Percentiles rank a stretch among this genome's conserved stretches.
Conservation (phyloP, 2,329 filamentous ascomycete genomes). For the Remersonia thermophila region DNA sequence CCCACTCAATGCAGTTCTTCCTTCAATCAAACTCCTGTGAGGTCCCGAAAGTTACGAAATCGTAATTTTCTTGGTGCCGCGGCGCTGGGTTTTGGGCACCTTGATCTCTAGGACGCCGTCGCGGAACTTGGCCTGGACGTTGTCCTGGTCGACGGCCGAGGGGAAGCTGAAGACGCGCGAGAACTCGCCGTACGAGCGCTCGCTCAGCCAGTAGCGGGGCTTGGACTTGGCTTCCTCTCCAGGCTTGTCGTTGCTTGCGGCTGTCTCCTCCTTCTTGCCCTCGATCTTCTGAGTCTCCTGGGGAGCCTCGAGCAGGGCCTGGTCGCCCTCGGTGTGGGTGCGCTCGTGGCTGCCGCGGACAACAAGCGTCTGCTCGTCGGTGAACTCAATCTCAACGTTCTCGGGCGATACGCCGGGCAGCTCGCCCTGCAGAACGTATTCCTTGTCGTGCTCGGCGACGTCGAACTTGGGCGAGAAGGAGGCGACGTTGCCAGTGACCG, state of each 20-base stretch:
- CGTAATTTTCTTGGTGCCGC: slow-evolving; percentile 40
- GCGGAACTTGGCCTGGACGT: slow-evolving; percentile 49
- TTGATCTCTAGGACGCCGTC: slow-evolving; percentile 52
- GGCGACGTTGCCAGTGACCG: slow-evolving; percentile 6
- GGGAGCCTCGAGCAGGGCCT: slow-evolving; percentile 25
- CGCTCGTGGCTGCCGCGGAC: slow-evolving; percentile 60
- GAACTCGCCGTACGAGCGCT: slow-evolving; percentile 57
- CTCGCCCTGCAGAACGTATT: slow-evolving; percentile 70
- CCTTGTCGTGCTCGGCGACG: slow-evolving; percentile 54
- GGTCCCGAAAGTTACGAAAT: slow-evolving; percentile 49
- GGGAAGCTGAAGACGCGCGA: slow-evolving; percentile 59
- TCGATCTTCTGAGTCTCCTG: slow-evolving; percentile 30
- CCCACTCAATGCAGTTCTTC: too few species aligned
- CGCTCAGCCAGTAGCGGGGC: slow-evolving; percentile 54
- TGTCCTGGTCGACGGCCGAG: slow-evolving; percentile 47
- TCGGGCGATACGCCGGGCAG: slow-evolving; percentile 65
- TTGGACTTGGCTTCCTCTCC: slow-evolving; percentile 3
- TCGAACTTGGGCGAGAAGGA: slow-evolving; percentile 70
- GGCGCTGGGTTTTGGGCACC: slow-evolving; percentile 55
- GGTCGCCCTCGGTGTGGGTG: slow-evolving; percentile 32
- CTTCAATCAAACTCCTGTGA: too few species aligned
- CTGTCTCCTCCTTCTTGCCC: slow-evolving; percentile 16
- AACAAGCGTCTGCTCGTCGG: slow-evolving; percentile 59
- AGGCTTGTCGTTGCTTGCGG: slow-evolving; percentile 1
- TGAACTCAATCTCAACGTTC: slow-evolving; percentile 67